These are phyloP conservation scores for Protostelium mycophagum DNA, from an alignment of 78 protist genomes.

Conservation along the genomic window DNA sequence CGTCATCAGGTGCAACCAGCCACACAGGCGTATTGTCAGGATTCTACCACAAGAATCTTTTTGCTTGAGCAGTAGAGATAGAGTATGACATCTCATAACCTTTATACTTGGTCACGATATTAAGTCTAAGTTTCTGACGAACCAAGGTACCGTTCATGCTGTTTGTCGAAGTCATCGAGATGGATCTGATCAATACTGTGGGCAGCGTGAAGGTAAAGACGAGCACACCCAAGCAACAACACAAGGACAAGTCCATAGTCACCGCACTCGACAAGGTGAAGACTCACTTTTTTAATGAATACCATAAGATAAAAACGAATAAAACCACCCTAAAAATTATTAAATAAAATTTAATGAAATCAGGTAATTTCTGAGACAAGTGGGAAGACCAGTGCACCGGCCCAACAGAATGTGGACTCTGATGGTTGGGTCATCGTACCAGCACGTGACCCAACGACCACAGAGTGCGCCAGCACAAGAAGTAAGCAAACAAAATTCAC, in stretches of 20 bases:
- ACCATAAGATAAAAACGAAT: too few relatives aligned
- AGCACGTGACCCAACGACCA: not conserved
- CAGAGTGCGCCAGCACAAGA: not conserved
- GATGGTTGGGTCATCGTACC: not conserved
- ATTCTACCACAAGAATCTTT: not conserved
- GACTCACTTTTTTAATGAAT: too few relatives aligned
- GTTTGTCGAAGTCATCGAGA: not conserved
- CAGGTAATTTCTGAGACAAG: not conserved
- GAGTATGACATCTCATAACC: not conserved
- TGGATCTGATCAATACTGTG: not conserved
- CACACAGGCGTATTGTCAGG: not conserved
- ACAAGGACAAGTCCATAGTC: not conserved
- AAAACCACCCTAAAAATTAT: too few relatives aligned
- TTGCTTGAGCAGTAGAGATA: not conserved
- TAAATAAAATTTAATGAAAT: not conserved
- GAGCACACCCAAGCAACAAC: not conserved
- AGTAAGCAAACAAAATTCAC: not conserved
- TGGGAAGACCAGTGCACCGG: too few relatives aligned
- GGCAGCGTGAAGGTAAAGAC: not conserved
- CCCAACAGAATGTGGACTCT: not conserved
- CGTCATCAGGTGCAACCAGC: not conserved
- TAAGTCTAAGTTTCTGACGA: not conserved
- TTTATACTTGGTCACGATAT: too few relatives aligned
- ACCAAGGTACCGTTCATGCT: not conserved
- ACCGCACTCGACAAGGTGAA: not conserved